Percentiles rank a stretch among this genome's conserved stretches.
Evolutionary conservation across 208 protist species (phyloP).

Genomic region (Crithidia bombi): DNA sequence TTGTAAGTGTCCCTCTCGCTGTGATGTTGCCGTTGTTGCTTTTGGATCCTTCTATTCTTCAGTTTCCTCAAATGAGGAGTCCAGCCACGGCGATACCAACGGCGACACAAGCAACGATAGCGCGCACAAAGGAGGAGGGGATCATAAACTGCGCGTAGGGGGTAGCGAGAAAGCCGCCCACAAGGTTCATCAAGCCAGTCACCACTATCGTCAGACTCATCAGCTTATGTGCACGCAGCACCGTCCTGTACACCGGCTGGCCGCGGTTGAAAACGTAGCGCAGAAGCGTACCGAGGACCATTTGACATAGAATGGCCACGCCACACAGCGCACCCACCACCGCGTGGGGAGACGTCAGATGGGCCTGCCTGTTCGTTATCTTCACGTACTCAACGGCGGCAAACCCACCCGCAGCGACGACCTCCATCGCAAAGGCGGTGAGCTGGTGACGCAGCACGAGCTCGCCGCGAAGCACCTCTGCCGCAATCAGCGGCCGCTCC

Average conservation of each 20-base stretch:
- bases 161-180: slow-evolving; percentile 37
- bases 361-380: slow-evolving; percentile 36
- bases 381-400: slow-evolving; percentile 65
- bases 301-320: slow-evolving; percentile 36
- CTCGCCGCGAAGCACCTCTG: slow-evolving; percentile 15
- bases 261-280: slow-evolving; percentile 32
- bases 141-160: slow-evolving; percentile 32
- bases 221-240: slow-evolving; percentile 29
- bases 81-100: slow-evolving; percentile 12
- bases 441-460: slow-evolving; percentile 46
- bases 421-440: slow-evolving; percentile 43
- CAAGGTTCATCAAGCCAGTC: slow-evolving; percentile 33
- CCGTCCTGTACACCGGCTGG: background rate
- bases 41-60: slow-evolving; percentile 1
- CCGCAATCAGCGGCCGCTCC: background rate
- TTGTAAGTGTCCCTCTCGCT: too few relatives aligned
- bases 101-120: slow-evolving; percentile 1
- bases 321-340: slow-evolving; percentile 43
- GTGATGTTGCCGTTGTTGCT: background rate
- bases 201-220: slow-evolving; percentile 29
- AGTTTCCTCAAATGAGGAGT: background rate
- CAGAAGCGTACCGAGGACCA: slow-evolving; percentile 32
- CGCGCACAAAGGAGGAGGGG: slow-evolving; percentile 23
- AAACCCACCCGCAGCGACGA: slow-evolving; percentile 44
- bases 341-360: slow-evolving; percentile 55